Percentiles rank a stretch among this genome's conserved stretches.
phyloP scores from a whole-genome alignment of 805 yeast species.

The Metschnikowia kofuensis region DNA sequence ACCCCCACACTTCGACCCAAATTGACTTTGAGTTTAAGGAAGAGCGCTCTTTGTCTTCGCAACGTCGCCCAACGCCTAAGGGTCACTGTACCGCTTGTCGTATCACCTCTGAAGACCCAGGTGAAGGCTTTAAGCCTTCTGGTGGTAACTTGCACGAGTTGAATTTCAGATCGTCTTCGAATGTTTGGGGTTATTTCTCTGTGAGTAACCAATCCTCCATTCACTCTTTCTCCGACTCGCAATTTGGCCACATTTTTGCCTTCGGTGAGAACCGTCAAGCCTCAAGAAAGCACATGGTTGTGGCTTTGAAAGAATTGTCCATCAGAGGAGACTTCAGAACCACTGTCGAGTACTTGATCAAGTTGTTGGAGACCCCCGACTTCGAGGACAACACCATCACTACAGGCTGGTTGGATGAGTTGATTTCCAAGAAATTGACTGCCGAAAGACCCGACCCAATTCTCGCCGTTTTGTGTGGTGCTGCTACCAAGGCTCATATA shows the following conservation, averaged over 20 bases:
- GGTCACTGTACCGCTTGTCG: constrained; percentile 99
- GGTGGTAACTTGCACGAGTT: constrained; percentile 96
- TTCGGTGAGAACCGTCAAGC: constrained; percentile 98
- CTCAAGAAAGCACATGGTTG: constrained; percentile 98
- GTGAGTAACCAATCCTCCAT: constrained; percentile 95
- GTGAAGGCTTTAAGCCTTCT: constrained; percentile 98
- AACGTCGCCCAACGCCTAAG: constrained; percentile 91
- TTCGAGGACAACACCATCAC: constrained; percentile 95
- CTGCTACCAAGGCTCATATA: constrained; percentile 91
- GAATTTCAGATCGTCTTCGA: constrained; percentile 94
- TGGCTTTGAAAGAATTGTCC: constrained; percentile 92
- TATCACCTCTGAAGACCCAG: constrained; percentile 98
- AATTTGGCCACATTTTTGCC: constrained; percentile 98
- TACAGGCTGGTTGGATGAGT: constrained; percentile 98
- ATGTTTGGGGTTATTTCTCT: constrained; percentile 99
- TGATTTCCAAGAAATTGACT: constrained; percentile 88
- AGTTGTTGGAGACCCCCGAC: constrained; percentile 92
- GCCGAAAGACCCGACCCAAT: constrained; percentile 95
- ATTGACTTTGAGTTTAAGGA: constrained; percentile 87
- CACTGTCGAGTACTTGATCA: constrained; percentile 94
- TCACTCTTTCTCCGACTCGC: constrained; percentile 97
- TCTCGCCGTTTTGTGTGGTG: constrained; percentile 94
- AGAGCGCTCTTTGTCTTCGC: constrained; percentile 68
- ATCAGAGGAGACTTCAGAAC: constrained; percentile 99
- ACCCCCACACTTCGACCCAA: constrained; percentile 86